phyloP scores from a whole-genome alignment of 116 monocot genomes.

The Iris pallida region DNA sequence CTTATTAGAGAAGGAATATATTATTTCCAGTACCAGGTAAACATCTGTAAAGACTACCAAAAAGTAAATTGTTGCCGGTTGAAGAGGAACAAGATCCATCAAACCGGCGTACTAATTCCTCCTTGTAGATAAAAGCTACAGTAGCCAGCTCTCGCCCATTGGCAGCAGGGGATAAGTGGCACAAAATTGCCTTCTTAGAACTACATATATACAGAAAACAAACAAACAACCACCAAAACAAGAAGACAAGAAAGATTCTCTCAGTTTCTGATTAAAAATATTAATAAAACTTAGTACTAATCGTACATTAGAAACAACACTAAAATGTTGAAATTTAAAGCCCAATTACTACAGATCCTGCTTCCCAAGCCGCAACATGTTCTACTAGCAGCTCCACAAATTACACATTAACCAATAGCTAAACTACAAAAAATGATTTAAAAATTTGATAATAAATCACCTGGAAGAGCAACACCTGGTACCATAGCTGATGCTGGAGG shows the following conservation, averaged over 20 bases:
- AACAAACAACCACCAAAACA: constrained; percentile 69
- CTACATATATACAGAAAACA: constrained; percentile 61
- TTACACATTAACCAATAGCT: no score
- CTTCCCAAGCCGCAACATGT: no score
- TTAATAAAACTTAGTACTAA: no score
- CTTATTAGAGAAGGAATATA: neutral
- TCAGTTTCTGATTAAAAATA: no score
- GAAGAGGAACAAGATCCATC: constrained; percentile 80
- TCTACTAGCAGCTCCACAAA: no score
- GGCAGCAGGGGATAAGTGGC: constrained; percentile 45
- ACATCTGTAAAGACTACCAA: constrained; percentile 34
- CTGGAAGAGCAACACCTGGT: constrained; percentile 35
- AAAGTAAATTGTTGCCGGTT: constrained; percentile 38
- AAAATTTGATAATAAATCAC: constrained; percentile 20
- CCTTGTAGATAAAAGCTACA: constrained; percentile 71
- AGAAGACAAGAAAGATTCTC: constrained; percentile 47
- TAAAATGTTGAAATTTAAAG: no score
- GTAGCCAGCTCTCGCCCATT: constrained; percentile 68
- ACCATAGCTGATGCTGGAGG: constrained; percentile 51
- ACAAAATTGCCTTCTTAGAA: constrained; percentile 76
- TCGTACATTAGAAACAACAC: no score
- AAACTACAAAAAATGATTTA: no score
- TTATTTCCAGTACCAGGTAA: constrained; percentile 1
- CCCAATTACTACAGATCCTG: no score
- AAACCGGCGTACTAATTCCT: constrained; percentile 55